Base-by-base conservation (phyloP, 495 filamentous ascomycete species). In the Tuber borchii region DNA sequence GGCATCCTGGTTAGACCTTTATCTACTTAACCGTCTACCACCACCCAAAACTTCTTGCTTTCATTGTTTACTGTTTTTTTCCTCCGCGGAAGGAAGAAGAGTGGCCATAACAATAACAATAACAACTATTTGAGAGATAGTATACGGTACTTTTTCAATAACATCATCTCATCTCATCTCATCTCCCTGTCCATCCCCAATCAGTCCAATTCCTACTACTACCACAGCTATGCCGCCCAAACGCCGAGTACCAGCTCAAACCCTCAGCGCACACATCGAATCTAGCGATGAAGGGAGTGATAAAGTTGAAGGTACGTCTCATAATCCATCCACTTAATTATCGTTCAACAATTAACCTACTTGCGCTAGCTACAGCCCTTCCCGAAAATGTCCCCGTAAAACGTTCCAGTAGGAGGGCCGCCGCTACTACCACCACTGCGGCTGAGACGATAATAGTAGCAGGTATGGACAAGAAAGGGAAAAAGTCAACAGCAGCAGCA, bases 151-250 rank as follows among this genome's bases (percentile, higher is more conserved):
- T 65, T 65, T 26, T 17, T 65, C 26, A 16, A n/a, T n/a, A n/a
- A 61, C n/a, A 26, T 34, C 51, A 61, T 19, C 56, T 65, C 56
- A 65, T 65, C 56, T 34, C 56, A 65, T 65, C 56, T 34, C 56
- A 65, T 34, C 56, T 34, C n/a, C 48, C 2, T n/a, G 26, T 56
- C 22, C 22, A 56, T 12, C 48, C 48, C 20, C 26, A 31, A 34
- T 34, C 56, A 9, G 34, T 31, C 26, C 56, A 34, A 65, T 65
- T 34, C 56, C 26, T 31, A 65, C 26, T 37, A 37, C 10, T 6
- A 65, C 56, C 56, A 19, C 14, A 79, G 51, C 51, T 26, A 79
- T 79, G 78, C 73, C 78, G n/a, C 77, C 78, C 10, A 79, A 65
- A 69, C 78, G 73, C 76, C 78, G 71, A 40, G 31, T 61, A 20